Conservation (phyloP, 2,329 filamentous ascomycete genomes). For the Pseudogymnoascus pannorum region DNA sequence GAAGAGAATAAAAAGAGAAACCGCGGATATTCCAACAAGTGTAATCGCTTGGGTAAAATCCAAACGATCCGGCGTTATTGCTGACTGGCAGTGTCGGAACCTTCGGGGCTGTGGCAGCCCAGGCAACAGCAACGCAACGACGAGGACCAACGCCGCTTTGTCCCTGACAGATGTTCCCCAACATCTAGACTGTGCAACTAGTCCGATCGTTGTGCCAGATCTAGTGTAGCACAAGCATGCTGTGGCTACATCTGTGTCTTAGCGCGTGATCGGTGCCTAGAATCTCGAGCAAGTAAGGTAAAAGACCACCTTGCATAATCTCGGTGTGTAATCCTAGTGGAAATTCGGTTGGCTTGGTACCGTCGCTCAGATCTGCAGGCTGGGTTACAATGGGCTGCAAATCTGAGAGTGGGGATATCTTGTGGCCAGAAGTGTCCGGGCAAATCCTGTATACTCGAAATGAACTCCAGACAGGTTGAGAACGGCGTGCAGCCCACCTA, state of each 20-base stretch:
- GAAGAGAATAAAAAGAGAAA: not conserved
- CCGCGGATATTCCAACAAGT: not conserved
- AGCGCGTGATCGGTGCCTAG: slow-evolving; percentile 1
- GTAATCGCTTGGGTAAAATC: not conserved
- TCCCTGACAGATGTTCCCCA: not conserved
- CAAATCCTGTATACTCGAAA: not conserved
- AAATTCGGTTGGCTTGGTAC: not conserved
- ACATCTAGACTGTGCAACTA: not conserved
- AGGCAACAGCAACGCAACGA: not conserved
- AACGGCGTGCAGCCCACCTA: not conserved
- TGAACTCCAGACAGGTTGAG: not conserved
- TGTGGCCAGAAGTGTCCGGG: not conserved
- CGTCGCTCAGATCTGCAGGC: not conserved
- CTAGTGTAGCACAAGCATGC: not conserved
- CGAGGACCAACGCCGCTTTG: not conserved
- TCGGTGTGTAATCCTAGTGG: not conserved
- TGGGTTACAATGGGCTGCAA: not conserved
- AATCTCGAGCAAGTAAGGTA: not conserved
- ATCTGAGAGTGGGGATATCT: not conserved
- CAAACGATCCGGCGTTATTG: not conserved
- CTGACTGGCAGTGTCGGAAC: not conserved
- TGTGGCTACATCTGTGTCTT: not conserved
- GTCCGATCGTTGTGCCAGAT: not conserved
- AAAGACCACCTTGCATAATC: not conserved
- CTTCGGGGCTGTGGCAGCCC: not conserved